Percentiles rank a stretch among this genome's conserved stretches.
phyloP scores from a whole-genome alignment of 257 asterid species.

The Nicotiana tomentosiformis region DNA sequence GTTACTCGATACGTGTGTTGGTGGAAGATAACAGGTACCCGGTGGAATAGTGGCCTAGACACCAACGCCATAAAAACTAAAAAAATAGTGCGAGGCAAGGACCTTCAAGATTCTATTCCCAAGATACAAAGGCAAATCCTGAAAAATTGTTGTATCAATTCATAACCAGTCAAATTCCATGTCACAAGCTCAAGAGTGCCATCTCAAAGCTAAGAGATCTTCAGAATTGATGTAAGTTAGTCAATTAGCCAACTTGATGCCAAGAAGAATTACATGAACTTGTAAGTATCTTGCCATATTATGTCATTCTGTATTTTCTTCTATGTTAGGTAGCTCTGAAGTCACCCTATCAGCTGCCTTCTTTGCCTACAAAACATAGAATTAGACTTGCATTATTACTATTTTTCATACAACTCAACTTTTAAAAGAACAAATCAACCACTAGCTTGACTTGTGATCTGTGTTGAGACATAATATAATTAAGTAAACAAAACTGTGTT shows the following conservation, averaged over 20 bases:
- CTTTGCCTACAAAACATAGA: constrained; percentile 32
- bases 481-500: background rate
- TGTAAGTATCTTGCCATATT: background rate
- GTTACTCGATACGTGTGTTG: too few species aligned
- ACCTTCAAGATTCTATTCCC: too few species aligned
- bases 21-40: too few species aligned
- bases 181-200: too few species aligned
- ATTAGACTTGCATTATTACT: background rate
- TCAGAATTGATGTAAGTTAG: background rate
- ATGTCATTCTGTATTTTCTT: background rate
- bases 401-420: too few species aligned
- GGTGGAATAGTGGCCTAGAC: too few species aligned
- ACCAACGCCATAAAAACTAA: too few species aligned
- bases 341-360: constrained; percentile 44
- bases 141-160: too few species aligned
- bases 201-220: too few species aligned
- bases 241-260: background rate
- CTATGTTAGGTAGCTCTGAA: background rate
- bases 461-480: background rate
- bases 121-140: too few species aligned
- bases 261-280: background rate
- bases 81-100: too few species aligned
- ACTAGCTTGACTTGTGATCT: background rate
- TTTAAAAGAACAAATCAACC: background rate
- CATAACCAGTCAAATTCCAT: too few species aligned